Evolutionary conservation across 306 rosid species (phyloP).

Genomic region (Lagenaria siceraria): DNA sequence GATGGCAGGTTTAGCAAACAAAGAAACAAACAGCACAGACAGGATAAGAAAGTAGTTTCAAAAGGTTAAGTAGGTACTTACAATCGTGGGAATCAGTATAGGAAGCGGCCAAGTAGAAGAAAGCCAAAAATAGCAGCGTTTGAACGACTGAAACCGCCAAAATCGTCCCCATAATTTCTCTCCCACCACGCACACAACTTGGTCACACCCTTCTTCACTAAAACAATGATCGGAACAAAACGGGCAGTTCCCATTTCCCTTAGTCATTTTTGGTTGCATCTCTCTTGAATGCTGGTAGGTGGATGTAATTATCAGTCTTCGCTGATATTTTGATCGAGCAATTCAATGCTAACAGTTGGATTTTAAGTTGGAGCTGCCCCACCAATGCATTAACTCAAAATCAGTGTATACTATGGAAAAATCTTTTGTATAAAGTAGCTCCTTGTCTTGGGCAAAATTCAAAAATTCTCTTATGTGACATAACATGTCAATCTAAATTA

Average conservation of each 20-base stretch:
- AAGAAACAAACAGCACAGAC: neutral
- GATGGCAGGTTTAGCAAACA: neutral
- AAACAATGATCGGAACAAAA: neutral
- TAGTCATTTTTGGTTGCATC: neutral
- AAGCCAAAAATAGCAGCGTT: neutral
- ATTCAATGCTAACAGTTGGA: neutral
- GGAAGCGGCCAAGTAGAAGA: neutral
- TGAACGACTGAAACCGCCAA: neutral
- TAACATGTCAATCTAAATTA: too few species aligned
- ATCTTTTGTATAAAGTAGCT: too few species aligned
- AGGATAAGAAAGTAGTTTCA: neutral
- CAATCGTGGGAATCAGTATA: neutral
- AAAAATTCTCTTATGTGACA: too few species aligned
- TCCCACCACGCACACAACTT: neutral
- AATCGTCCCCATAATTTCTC: neutral
- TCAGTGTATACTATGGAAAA: neutral
- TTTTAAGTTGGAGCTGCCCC: neutral
- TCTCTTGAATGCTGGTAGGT: constrained; percentile 8
- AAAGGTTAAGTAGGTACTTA: neutral
- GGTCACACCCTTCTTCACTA: neutral
- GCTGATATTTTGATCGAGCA: neutral
- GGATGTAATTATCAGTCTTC: neutral
- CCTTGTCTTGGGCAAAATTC: too few species aligned
- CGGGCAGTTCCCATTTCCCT: neutral
- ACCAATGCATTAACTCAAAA: neutral